Evolutionary conservation across 179 eudicot genomes (phyloP).

Genomic region (Gypsophila paniculata): DNA sequence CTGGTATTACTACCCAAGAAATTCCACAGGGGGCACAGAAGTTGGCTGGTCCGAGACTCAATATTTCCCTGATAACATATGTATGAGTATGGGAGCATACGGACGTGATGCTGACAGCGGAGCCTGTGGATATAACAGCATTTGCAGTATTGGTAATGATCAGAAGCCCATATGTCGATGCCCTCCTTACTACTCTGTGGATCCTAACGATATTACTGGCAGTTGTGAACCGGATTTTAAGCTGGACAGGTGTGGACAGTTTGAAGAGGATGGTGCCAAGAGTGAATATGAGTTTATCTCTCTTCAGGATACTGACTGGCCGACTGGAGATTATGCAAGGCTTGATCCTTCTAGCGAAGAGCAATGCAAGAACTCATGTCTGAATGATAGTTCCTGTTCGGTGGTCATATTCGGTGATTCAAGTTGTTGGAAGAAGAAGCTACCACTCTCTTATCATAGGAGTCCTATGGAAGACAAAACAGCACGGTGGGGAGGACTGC

Average conservation of each 20-base stretch:
- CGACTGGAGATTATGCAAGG: slow-evolving; percentile 32
- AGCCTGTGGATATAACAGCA: slow-evolving; percentile 40
- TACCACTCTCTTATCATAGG: no score
- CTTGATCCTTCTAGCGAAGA: slow-evolving; percentile 24
- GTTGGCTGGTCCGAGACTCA: slow-evolving; percentile 17
- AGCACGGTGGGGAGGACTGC: neutral
- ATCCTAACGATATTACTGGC: slow-evolving; percentile 32
- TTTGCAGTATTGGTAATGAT: slow-evolving; percentile 25
- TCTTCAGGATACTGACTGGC: slow-evolving; percentile 37
- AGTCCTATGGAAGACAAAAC: slow-evolving; percentile 36
- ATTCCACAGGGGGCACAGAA: neutral
- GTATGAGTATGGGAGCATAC: neutral
- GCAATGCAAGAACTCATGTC: slow-evolving; percentile 35
- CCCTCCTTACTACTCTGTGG: slow-evolving; percentile 30
- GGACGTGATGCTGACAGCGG: slow-evolving; percentile 23
- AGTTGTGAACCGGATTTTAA: slow-evolving; percentile 36
- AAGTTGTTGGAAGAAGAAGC: slow-evolving; percentile 45
- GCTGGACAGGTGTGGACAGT: slow-evolving; percentile 16
- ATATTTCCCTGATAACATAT: slow-evolving; percentile 28
- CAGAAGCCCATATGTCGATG: slow-evolving; percentile 32
- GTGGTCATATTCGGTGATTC: slow-evolving; percentile 24
- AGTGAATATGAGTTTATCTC: slow-evolving; percentile 16
- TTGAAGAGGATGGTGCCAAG: neutral
- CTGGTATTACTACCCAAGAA: slow-evolving; percentile 25
- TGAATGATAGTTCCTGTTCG: slow-evolving; percentile 42